Base-by-base conservation (phyloP, 306 rosid genomes). In the Arachis stenosperma region DNA sequence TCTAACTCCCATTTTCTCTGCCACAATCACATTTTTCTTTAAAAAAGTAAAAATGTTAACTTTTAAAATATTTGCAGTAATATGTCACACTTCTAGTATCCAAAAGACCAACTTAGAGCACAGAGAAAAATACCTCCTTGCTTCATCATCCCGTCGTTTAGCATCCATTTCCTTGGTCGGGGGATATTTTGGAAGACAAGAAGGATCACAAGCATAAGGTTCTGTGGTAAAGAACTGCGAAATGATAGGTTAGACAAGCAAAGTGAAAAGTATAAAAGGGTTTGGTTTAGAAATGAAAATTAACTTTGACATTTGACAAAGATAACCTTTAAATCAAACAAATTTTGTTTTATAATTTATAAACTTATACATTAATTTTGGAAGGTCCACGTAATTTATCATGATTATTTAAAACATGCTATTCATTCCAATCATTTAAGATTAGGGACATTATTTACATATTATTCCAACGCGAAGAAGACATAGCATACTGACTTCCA, bases 131-230 rank as follows among this genome's bases (percentile, higher is more conserved):
- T 73, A 90, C 96, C 93, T 90, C 78, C 90, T 88, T 51, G 93
- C 85, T 88, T 90, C 96, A 40, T 90, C 91, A 42, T 91, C 94
- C 33, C 98, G 88, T 41, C 96, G 86, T 84, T 90, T 92, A 44
- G 92, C 98, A 81, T 92, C 98, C 61, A 92, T 88, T 84, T 92
- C 98, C 85, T 92, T 92, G 75, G 90, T 92, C 7, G 98, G 98
- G 33, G 98, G 96, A 82, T 92, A 92, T 78, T 92, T 78, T 65
- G 98, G 98, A 78, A 92, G 96, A 80, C 85, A 86, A 68, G 96
- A 88, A 76, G 98, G 98, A 65, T 88, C 90, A 76, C 98, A 92
- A 52, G 98, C 90, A 88, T 75, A 81, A 67, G 98, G 98, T 80
- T 92, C 92, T 43, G 92, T 85, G 17, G 81, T 84, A 89, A 92